Conservation (phyloP, 441 rosid genomes). For the Mallotus repandus region DNA sequence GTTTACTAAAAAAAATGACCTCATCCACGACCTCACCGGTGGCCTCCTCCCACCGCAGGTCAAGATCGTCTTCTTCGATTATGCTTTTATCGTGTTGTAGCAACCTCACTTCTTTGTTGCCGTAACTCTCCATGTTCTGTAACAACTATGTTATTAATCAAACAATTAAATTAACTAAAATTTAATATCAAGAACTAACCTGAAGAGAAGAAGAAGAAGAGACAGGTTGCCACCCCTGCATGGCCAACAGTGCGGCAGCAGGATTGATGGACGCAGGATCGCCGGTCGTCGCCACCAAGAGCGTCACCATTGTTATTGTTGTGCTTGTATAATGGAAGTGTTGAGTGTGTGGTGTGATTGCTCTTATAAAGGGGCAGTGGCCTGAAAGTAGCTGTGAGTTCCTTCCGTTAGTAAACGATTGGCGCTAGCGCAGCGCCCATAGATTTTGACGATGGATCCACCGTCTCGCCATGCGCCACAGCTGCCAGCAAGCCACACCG, state of each 20-base stretch:
- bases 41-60: conserved; percentile 73
- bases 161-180: too few relatives aligned
- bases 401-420: too few relatives aligned
- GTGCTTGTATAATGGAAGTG: too few relatives aligned
- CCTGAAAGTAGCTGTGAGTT: too few relatives aligned
- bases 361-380: too few relatives aligned
- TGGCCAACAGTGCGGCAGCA: conserved; percentile 61
- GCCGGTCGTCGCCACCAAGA: conserved; percentile 66
- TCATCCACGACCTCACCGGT: conserved; percentile 76
- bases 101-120: conserved; percentile 51
- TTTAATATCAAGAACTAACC: conserved; percentile 28
- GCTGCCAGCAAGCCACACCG: too few relatives aligned
- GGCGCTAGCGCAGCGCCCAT: background rate
- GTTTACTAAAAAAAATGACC: conserved; percentile 79
- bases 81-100: conserved; percentile 61
- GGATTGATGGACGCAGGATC: conserved; percentile 91
- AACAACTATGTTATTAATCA: too few relatives aligned
- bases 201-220: conserved; percentile 38
- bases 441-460: background rate
- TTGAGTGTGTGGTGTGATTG: too few relatives aligned
- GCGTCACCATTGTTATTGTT: conserved; percentile 48
- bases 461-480: too few relatives aligned
- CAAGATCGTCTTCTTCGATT: conserved; percentile 67
- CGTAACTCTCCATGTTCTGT: conserved; percentile 57
- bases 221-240: conserved; percentile 60